Conservation (phyloP, 2,329 filamentous ascomycete genomes). For the Stagonosporopsis tanaceti region DNA sequence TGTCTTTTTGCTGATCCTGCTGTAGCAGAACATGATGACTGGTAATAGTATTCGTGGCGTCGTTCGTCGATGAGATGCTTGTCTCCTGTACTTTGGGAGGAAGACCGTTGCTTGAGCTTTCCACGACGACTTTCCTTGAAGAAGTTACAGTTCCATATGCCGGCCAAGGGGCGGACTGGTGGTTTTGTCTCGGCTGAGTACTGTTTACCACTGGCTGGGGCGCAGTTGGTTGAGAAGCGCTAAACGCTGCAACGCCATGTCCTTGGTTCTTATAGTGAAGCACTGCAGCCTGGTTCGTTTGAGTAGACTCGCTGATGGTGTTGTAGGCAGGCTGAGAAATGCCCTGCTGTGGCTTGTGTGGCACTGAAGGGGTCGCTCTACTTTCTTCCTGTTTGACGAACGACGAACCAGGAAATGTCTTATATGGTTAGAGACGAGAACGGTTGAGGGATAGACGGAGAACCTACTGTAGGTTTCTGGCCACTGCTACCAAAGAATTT, state of each 20-base stretch:
- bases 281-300: neutral
- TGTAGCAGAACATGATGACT: neutral
- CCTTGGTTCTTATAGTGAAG: neutral
- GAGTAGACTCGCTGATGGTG: neutral
- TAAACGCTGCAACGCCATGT: neutral
- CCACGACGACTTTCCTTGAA: neutral
- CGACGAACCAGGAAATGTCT: neutral
- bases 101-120: neutral
- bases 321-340: neutral
- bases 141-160: neutral
- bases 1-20: conserved; percentile 6
- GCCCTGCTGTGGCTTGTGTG: neutral
- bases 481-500: neutral
- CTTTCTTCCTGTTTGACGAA: neutral
- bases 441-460: neutral
- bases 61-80: neutral
- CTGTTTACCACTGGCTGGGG: neutral
- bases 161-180: neutral
- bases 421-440: neutral
- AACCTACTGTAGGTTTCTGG: neutral
- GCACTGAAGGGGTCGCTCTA: neutral
- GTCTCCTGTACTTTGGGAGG: conserved; percentile 9
- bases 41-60: neutral
- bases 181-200: neutral
- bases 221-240: neutral